Conservation (phyloP, 1,139 yeast genomes). For the Suhomyces yuchorum region DNA sequence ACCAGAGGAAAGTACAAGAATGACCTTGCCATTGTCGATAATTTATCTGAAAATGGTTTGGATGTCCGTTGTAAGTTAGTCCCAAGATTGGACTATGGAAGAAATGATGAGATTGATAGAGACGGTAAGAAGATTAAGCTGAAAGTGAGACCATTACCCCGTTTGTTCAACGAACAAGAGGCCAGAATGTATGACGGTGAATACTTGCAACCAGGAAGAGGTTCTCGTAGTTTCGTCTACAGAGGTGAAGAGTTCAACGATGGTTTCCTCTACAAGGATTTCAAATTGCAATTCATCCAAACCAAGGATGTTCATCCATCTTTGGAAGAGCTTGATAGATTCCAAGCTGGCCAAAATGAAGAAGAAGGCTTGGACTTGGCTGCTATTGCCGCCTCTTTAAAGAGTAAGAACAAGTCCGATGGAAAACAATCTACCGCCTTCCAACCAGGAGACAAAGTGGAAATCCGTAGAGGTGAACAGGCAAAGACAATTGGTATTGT, state of each 20-base stretch:
- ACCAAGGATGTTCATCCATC: constrained; percentile 86
- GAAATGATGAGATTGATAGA: constrained; percentile 57
- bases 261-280: constrained; percentile 85
- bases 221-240: constrained; percentile 72
- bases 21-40: constrained; percentile 90
- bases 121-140: constrained; percentile 54
- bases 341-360: constrained; percentile 68
- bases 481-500: constrained; percentile 86
- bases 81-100: constrained; percentile 91
- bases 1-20: constrained; percentile 91
- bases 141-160: constrained; percentile 78
- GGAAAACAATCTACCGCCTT: constrained; percentile 51
- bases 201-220: constrained; percentile 71
- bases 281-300: constrained; percentile 77
- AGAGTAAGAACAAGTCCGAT: constrained; percentile 48
- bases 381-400: constrained; percentile 80
- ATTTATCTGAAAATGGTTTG: constrained; percentile 89
- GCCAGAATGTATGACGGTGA: constrained; percentile 56
- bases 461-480: constrained; percentile 90
- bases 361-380: constrained; percentile 82
- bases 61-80: constrained; percentile 91
- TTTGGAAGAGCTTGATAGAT: constrained; percentile 83
- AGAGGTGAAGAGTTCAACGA: constrained; percentile 86
- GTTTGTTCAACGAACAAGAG: constrained; percentile 78
- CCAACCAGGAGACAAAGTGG: constrained; percentile 94